Evolutionary conservation across 176 grass and related monocot genomes (phyloP).

Genomic region (Tuctoria greenei): DNA sequence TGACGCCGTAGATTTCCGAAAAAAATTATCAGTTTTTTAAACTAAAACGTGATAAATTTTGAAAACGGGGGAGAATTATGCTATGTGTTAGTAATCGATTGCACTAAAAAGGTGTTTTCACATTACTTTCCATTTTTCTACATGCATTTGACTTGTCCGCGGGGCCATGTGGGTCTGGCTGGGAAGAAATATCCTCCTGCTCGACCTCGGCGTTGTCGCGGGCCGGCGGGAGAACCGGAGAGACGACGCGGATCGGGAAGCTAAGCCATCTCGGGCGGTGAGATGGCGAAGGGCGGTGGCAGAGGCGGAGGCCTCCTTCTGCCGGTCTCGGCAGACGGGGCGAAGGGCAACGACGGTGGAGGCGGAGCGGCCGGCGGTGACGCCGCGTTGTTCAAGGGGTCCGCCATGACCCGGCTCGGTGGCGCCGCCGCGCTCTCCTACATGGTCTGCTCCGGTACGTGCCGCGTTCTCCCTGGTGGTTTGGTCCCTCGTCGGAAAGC

Average conservation of each 20-base stretch:
- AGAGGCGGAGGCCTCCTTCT: conserved; percentile 21
- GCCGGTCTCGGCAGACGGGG: conserved; percentile 36
- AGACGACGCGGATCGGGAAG: conserved; percentile 1
- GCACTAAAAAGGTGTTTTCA: too few species aligned
- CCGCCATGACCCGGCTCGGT: conserved; percentile 76
- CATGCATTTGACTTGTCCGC: too few species aligned
- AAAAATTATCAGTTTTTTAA: too few species aligned
- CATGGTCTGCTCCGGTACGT: conserved; percentile 88
- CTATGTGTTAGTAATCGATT: too few species aligned
- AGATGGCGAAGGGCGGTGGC: conserved; percentile 45
- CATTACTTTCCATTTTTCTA: too few species aligned
- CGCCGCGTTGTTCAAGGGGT: conserved; percentile 69
- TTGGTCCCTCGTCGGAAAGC: neutral
- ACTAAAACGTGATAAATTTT: too few species aligned
- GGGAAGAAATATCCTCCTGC: conserved; percentile 40
- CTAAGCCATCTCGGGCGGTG: conserved; percentile 27
- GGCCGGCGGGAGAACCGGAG: neutral
- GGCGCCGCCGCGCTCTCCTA: conserved; percentile 86
- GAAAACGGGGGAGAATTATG: too few species aligned
- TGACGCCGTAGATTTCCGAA: too few species aligned
- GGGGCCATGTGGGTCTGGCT: neutral
- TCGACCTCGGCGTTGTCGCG: conserved; percentile 25
- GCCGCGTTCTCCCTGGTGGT: neutral
- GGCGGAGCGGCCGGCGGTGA: conserved; percentile 34
- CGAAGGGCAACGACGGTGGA: conserved; percentile 37